Evolutionary conservation across 148 eudicot species (phyloP), one percentile per base, ranked within the genome.

Genomic region (Rhododendron ovatum): DNA sequence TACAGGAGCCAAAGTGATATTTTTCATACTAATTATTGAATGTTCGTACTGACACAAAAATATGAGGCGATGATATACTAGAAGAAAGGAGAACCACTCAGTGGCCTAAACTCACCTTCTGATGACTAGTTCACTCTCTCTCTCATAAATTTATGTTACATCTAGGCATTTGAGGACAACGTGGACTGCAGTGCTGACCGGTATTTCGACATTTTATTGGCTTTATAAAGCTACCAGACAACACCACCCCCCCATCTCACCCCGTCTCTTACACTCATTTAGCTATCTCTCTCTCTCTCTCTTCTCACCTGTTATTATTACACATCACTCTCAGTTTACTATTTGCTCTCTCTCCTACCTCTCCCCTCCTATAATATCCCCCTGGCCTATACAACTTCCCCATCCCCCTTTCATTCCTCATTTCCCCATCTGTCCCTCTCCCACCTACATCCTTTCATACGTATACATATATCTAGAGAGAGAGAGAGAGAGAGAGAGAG

Each of bases 161-260:
- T 81, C 80, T 88, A 84, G 69, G 57, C 88, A 90, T 55, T 86
- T 88, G 83, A 86, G 87, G 84, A 86, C 91, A 90, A 88, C 88
- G 71, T 85, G 84, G 86, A 88, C 86, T 88, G 90, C 87, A 86
- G 84, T 69, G 87, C 90, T 90, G 87, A 86, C 89, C 73, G 75
- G 67, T 87, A 78, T 85, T 86, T 87, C 83, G 78, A 53, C 85
- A 86, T 85, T 80, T 87, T 85, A 85, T 86, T 83, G 79, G 76
- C 87, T 80, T 69, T 89, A 86, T 85, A 86, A 86, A 86, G 86
- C 84, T 80, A 80, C 39, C 88, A 53, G 77, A 88, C 88, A 88
- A 83, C 75, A 12, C 4, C 80, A 55, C 61, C 22, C 43, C 28
- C 14, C 48, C 57, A 84, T 5, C 45, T 9, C 86, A n/a, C 39